phyloP scores from a whole-genome alignment of 2,329 filamentous ascomycete species.

The Trichoderma aggressivum region DNA sequence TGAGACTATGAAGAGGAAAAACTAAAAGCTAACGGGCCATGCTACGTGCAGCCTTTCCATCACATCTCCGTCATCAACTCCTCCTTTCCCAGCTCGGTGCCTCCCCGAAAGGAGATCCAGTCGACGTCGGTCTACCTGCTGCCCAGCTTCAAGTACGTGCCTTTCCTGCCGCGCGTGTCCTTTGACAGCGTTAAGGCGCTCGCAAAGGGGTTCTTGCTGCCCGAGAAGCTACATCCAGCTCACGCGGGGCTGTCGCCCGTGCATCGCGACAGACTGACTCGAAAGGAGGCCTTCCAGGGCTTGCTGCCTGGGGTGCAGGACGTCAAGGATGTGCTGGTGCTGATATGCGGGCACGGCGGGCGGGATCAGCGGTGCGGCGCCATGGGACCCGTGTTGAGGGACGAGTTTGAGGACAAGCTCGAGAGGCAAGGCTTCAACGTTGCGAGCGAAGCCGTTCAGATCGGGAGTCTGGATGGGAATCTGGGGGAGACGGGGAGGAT shows the following conservation, averaged over 20 bases:
- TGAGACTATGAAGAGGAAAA: background rate
- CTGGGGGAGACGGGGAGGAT: constrained; percentile 21
- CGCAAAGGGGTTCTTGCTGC: constrained; percentile 64
- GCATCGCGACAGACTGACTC: constrained; percentile 50
- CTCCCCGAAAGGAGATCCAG: constrained; percentile 43
- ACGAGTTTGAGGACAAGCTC: constrained; percentile 65
- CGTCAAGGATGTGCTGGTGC: constrained; percentile 66
- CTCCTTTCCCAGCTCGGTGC: constrained; percentile 63
- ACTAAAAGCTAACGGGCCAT: background rate
- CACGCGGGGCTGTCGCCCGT: constrained; percentile 59
- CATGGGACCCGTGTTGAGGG: constrained; percentile 68
- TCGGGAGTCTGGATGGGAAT: constrained; percentile 20
- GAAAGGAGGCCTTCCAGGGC: constrained; percentile 50
- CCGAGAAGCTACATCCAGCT: constrained; percentile 57
- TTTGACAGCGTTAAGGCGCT: constrained; percentile 54
- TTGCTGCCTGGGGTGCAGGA: constrained; percentile 56
- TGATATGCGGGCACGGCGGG: constrained; percentile 84
- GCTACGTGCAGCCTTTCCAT: constrained; percentile 66
- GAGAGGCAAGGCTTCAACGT: constrained; percentile 48
- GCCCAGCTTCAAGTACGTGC: constrained; percentile 78
- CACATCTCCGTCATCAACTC: constrained; percentile 74
- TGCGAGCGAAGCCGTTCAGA: constrained; percentile 43
- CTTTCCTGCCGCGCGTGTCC: constrained; percentile 62
- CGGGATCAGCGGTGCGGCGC: constrained; percentile 80
- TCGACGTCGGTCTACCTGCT: constrained; percentile 70